Percentiles rank a stretch among this genome's conserved stretches.
Conservation (phyloP, 257 asterid genomes). For the Mentha longifolia region DNA sequence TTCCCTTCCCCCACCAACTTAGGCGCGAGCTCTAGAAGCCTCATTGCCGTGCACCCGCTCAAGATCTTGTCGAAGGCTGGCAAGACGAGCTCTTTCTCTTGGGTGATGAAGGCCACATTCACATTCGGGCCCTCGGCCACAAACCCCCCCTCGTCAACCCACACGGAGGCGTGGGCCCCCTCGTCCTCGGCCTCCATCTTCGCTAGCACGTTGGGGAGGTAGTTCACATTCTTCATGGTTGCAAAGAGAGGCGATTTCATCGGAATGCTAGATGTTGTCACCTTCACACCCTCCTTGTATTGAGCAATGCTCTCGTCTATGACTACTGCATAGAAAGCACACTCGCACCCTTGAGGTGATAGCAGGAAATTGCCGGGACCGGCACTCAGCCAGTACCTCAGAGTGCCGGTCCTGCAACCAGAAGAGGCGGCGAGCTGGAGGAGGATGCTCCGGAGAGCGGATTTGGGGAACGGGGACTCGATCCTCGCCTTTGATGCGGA, state of each 20-base stretch:
- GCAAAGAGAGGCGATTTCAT: conserved; percentile 87
- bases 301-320: conserved; percentile 63
- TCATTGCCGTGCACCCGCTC: conserved; percentile 82
- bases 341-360: conserved; percentile 67
- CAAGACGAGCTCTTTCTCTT: conserved; percentile 66
- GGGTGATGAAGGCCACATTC: conserved; percentile 76
- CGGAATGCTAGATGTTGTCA: conserved; percentile 69
- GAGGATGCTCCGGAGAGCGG: conserved; percentile 71
- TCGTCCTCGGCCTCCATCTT: conserved; percentile 88
- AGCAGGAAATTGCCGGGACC: conserved; percentile 92
- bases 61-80: conserved; percentile 75
- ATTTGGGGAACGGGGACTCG: conserved; percentile 53
- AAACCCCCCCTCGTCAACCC: conserved; percentile 81
- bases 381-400: conserved; percentile 81
- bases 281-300: conserved; percentile 78
- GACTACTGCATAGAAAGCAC: conserved; percentile 90
- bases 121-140: conserved; percentile 95
- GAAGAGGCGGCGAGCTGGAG: conserved; percentile 78
- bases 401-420: conserved; percentile 65
- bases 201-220: conserved; percentile 84
- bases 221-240: conserved; percentile 82
- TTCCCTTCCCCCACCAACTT: conserved; percentile 65
- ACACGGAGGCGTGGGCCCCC: conserved; percentile 70
- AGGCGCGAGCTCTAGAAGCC: conserved; percentile 80
- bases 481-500: conserved; percentile 81